Conservation (phyloP, 139 green algal species). For the Ulvella scutata region DNA sequence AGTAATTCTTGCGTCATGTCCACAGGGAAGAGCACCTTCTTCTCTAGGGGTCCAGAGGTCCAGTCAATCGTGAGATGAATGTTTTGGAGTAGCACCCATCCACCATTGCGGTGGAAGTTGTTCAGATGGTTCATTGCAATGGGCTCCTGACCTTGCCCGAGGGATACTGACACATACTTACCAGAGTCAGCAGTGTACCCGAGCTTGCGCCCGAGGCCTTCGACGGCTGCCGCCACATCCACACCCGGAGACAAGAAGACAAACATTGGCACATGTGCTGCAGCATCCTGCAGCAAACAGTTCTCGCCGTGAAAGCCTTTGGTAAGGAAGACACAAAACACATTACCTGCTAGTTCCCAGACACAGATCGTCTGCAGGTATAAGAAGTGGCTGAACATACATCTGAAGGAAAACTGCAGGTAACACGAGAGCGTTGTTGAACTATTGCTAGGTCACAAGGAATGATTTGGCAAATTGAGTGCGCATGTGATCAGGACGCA, state of each 20-base stretch:
- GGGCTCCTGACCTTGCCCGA: constrained; percentile 81
- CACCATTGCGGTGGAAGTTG: constrained; percentile 66
- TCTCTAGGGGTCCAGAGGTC: constrained; percentile 63
- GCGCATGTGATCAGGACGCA: background rate
- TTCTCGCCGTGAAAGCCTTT: no score
- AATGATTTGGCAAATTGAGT: no score
- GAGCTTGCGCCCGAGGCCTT: constrained; percentile 55
- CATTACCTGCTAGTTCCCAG: no score
- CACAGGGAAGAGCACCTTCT: no score
- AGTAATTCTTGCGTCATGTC: no score
- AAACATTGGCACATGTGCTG: constrained; percentile 79
- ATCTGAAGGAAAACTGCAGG: no score
- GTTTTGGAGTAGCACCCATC: constrained; percentile 90
- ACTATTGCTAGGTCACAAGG: no score
- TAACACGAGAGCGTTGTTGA: no score
- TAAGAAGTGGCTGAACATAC: no score
- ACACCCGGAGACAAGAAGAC: constrained; percentile 76
- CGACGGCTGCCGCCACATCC: constrained; percentile 62
- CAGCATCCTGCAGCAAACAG: no score
- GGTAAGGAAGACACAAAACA: no score
- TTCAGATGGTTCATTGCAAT: constrained; percentile 69
- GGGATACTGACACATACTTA: constrained; percentile 55
- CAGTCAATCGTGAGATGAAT: constrained; percentile 66
- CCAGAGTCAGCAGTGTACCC: constrained; percentile 51
- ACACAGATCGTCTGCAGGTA: no score